These are phyloP conservation scores for Pulveroboletus sp. DNA, from an alignment of 768 basidiomycete genomes.

Conservation along the genomic window DNA sequence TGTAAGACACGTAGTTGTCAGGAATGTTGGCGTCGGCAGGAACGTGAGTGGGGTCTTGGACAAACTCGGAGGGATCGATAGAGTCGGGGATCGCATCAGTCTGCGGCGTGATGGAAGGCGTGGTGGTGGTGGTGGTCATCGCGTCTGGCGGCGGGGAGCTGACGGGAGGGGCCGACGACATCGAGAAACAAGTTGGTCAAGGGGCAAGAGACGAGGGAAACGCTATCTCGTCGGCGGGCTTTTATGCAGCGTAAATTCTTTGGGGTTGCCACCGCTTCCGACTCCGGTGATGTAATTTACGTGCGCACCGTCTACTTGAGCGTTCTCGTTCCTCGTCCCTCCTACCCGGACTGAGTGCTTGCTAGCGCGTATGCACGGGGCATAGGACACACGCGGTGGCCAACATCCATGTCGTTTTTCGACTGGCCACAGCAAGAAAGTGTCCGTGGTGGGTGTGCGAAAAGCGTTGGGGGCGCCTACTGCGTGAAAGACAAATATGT, in stretches of 20 bases:
- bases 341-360: no score
- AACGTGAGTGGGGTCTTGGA: constrained; percentile 25
- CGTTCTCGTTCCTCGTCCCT: background rate
- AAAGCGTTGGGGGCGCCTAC: constrained; percentile 18
- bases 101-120: constrained; percentile 10
- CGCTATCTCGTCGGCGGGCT: constrained; percentile 6
- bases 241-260: constrained; percentile 32
- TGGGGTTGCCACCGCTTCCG: constrained; percentile 28
- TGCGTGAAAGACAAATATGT: background rate
- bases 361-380: background rate
- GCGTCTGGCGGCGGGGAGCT: constrained; percentile 13
- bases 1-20: constrained; percentile 80
- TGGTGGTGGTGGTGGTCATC: constrained; percentile 7
- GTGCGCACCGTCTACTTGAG: background rate
- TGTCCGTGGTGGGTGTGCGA: background rate
- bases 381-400: background rate
- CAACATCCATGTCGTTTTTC: background rate
- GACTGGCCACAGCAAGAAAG: background rate
- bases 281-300: background rate
- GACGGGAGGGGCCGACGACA: constrained; percentile 26
- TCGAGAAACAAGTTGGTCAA: constrained; percentile 22
- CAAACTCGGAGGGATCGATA: constrained; percentile 6
- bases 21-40: constrained; percentile 60
- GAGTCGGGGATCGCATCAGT: background rate
- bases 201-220: constrained; percentile 12